Conservation (phyloP, 805 yeast genomes). For the Ogataea nakhonphanomensis region DNA sequence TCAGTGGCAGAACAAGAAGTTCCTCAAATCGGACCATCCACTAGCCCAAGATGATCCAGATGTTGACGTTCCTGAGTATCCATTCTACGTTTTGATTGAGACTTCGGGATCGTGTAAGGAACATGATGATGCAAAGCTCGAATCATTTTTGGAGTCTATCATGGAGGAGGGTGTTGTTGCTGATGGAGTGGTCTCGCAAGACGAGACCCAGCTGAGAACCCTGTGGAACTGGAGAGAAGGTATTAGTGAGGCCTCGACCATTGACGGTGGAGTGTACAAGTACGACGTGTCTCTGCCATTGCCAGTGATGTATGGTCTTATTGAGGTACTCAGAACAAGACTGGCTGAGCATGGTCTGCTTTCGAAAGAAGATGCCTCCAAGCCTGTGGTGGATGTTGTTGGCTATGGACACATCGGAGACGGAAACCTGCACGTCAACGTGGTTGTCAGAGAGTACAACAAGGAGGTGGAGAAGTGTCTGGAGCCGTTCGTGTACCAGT, state of each 20-base stretch:
- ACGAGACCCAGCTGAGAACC: constrained; percentile 76
- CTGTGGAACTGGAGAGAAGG: constrained; percentile 97
- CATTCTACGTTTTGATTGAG: constrained; percentile 89
- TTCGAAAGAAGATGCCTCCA: constrained; percentile 56
- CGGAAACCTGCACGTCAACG: constrained; percentile 92
- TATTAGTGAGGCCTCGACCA: constrained; percentile 83
- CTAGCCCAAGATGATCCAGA: constrained; percentile 51
- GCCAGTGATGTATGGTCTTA: constrained; percentile 73
- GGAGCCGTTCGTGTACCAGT: constrained; percentile 95
- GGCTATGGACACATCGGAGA: constrained; percentile 99
- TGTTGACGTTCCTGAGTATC: constrained; percentile 49
- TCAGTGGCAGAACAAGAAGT: constrained; percentile 59
- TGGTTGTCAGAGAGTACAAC: constrained; percentile 79
- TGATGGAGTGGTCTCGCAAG: constrained; percentile 97
- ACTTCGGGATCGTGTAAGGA: constrained; percentile 93
- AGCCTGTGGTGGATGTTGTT: constrained; percentile 82
- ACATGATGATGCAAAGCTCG: constrained; percentile 90
- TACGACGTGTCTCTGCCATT: constrained; percentile 94
- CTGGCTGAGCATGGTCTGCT: constrained; percentile 55
- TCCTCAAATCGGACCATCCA: constrained; percentile 66
- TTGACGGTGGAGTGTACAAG: constrained; percentile 92
- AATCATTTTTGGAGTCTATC: constrained; percentile 72
- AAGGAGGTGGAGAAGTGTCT: constrained; percentile 74
- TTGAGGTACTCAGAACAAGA: constrained; percentile 68
- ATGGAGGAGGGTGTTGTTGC: constrained; percentile 80